Conservation (phyloP, 1,284 basidiomycete genomes). For the Gastroboletus turbinatus region DNA sequence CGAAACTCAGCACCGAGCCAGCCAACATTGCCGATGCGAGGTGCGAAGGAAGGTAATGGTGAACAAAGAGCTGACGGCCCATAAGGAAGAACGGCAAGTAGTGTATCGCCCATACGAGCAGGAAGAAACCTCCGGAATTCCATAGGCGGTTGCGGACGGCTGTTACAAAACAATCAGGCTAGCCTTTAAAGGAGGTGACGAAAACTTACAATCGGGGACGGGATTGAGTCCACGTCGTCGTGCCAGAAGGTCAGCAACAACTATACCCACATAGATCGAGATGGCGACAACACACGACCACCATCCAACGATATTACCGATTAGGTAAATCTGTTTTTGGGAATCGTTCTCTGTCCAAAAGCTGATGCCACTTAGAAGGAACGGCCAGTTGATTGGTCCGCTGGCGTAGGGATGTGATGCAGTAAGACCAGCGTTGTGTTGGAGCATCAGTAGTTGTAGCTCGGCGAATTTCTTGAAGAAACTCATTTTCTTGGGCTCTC, state of each 20-base stretch:
- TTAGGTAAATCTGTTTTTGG: slow-evolving; percentile 93
- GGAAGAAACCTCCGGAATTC: slow-evolving; percentile 95
- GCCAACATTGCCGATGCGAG: slow-evolving; percentile 90
- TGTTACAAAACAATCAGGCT: slow-evolving; percentile 31
- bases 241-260: slow-evolving; percentile 87
- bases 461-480: slow-evolving; percentile 97
- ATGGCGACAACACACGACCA: slow-evolving; percentile 88
- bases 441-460: slow-evolving; percentile 92
- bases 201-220: slow-evolving; percentile 76
- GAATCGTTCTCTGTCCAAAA: slow-evolving; percentile 93
- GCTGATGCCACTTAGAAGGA: slow-evolving; percentile 91
- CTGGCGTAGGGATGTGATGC: slow-evolving; percentile 95
- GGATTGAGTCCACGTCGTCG: slow-evolving; percentile 84
- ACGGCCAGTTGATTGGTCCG: slow-evolving; percentile 96
- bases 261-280: slow-evolving; percentile 86
- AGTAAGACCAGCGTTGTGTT: slow-evolving; percentile 96
- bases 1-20: slow-evolving; percentile 89
- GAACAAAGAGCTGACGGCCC: slow-evolving; percentile 94
- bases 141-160: slow-evolving; percentile 90
- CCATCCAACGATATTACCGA: slow-evolving; percentile 94
- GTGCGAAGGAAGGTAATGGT: slow-evolving; percentile 97
- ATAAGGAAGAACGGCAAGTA: slow-evolving; percentile 99
- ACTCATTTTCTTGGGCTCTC: slow-evolving; percentile 77
- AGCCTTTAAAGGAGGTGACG: background rate
- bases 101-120: slow-evolving; percentile 92